These are phyloP conservation scores for Papiliotrema fonsecae DNA, from an alignment of 1,284 basidiomycete genomes.

Conservation along the genomic window DNA sequence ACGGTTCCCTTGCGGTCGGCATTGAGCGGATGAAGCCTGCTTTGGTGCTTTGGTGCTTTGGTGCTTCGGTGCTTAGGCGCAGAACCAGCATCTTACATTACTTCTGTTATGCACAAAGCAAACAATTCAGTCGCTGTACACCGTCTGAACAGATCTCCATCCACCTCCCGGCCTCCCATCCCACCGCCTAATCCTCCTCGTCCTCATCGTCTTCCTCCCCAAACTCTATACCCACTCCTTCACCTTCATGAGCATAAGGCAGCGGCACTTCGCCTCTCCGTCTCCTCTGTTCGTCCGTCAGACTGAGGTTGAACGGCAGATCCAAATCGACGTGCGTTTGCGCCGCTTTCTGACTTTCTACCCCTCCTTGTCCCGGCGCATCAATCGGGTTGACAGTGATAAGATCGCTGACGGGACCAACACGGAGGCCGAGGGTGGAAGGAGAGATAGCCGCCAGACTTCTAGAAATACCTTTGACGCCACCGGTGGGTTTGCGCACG, in stretches of 20 bases:
- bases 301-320: conserved; percentile 70
- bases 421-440: neutral
- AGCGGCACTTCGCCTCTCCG: conserved; percentile 73
- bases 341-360: conserved; percentile 1
- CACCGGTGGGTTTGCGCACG: conserved; percentile 41
- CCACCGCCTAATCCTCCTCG: conserved; percentile 32
- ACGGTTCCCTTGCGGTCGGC: too few species aligned
- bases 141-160: too few species aligned
- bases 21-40: too few species aligned
- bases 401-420: conserved; percentile 6
- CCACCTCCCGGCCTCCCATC: too few species aligned
- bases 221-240: conserved; percentile 32
- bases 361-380: neutral
- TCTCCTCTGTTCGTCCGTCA: conserved; percentile 77
- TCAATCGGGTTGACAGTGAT: conserved; percentile 4
- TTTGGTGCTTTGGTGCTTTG: too few species aligned
- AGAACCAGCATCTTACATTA: too few species aligned
- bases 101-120: too few species aligned
- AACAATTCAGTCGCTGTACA: too few species aligned
- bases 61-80: too few species aligned
- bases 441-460: conserved; percentile 21
- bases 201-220: conserved; percentile 39
- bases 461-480: conserved; percentile 43
- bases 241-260: conserved; percentile 79
- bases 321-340: conserved; percentile 57